Evolutionary conservation across 2,329 filamentous ascomycete species (phyloP).

Genomic region (Aspergillus sclerotialis): DNA sequence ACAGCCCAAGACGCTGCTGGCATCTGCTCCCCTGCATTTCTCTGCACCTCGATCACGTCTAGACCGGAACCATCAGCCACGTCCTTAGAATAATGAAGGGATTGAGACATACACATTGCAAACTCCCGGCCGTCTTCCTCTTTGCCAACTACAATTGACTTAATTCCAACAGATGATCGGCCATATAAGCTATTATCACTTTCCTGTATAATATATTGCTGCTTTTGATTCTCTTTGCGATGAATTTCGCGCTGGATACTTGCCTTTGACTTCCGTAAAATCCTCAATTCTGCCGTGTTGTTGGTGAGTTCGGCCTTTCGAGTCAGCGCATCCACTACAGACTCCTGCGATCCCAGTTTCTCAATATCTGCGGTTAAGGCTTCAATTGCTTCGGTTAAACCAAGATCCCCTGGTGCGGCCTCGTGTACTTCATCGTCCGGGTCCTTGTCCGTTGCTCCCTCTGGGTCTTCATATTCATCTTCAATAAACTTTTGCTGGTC

Average conservation of each 20-base stretch:
- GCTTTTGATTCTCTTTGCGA: constrained; percentile 88
- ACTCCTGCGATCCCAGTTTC: constrained; percentile 77
- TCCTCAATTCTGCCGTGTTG: constrained; percentile 86
- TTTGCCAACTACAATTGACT: constrained; percentile 83
- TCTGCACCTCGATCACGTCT: constrained; percentile 82
- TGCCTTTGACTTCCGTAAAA: constrained; percentile 86
- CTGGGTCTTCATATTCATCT: constrained; percentile 73
- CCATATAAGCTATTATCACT: constrained; percentile 96
- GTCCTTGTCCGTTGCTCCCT: constrained; percentile 51
- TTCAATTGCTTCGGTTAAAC: constrained; percentile 85
- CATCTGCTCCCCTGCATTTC: constrained; percentile 91
- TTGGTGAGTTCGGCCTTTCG: constrained; percentile 95
- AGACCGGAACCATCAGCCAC: not conserved
- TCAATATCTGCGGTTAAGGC: constrained; percentile 86
- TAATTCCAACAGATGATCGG: constrained; percentile 80
- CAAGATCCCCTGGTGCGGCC: constrained; percentile 89
- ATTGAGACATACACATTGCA: constrained; percentile 60
- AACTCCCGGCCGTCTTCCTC: constrained; percentile 92
- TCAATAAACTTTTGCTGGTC: constrained; percentile 76
- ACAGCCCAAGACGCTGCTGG: constrained; percentile 92
- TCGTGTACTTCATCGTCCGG: constrained; percentile 82
- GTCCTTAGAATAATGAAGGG: not conserved
- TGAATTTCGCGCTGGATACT: constrained; percentile 89
- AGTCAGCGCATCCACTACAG: constrained; percentile 83
- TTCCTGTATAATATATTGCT: constrained; percentile 95